Evolutionary conservation across 148 eudicot species (phyloP), one percentile per base, ranked within the genome.

Genomic region (Limonium bicolor): DNA sequence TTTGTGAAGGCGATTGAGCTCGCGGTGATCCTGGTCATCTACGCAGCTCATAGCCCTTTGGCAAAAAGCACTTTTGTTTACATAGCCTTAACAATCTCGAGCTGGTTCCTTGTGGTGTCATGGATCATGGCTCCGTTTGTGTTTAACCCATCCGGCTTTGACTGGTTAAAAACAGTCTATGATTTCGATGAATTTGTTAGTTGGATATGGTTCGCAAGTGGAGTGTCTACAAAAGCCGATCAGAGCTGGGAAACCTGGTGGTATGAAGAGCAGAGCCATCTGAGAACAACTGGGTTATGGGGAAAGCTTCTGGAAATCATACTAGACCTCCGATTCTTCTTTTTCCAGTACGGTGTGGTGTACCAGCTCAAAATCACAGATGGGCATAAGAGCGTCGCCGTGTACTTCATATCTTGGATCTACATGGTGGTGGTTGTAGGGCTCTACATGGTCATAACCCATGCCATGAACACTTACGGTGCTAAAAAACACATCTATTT

Each of bases 221-320:
- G 96, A 15, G 72, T 77, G 47, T 66, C 80, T 10, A 71, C 65
- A 5, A 79, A 67, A 67, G 78, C 94, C 6, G 96, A 87, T 13
- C 59, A 66, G 53, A 76, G 96, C 62, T 87, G 96, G 96, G 96
- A 87, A 68, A 79, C 86, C 4, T 87, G 96, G 96, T 87, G 96
- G 96, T 76, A 79, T 34, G 96, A 87, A 53, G 96, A 87, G 48
- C 96, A 87, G 41, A 94, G 82, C 38, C 96, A 87, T 64, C 75
- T 87, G 40, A 69, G 81, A 60, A 69, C 74, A 7, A 82, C 90
- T 20, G 90, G 96, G 34, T 65, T 87, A 13, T 87, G 96, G 96
- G 96, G 96, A 8, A 87, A 82, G 56, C 52, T 82, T 54, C 25
- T 87, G 53, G 96, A 87, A 62, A 79, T 87, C 23, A 65, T 82